Base-by-base conservation (phyloP, 176 grass and related monocot genomes). In the Sorghum bicolor region DNA sequence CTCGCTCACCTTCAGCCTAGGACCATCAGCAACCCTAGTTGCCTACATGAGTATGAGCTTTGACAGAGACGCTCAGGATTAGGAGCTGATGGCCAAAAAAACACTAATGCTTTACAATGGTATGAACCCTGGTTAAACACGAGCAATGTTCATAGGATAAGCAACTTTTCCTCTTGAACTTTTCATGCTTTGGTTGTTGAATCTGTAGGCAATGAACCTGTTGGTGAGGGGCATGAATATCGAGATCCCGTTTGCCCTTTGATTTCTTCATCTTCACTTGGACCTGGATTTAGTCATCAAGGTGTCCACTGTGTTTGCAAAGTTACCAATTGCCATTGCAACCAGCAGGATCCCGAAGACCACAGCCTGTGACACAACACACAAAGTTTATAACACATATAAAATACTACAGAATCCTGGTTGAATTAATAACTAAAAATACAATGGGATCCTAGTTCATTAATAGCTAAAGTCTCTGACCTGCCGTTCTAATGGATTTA, bases 311-410 rank as follows among this genome's bases (percentile, higher is more conserved):
- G 94, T 97, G 78, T 94, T 94, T 55, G 86, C 83, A 32, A 97
- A 97, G 72, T 97, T 97, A 81, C 92, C 94, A 41, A 94, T 89
- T 29, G 94, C 94, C 94, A 97, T 97, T 63, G 92, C 94, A 68
- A 97, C 89, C n/a, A 97, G 72, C 66, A 97, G 87, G 52, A 94
- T 53, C 64, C 94, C 94, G 25, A 92, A 92, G 22, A 90, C 92
- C 67, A 97, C 84, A 40, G 91, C 89, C 94, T 97, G 83, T 3
- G 32, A 73, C 71, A 79, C 2, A 69, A 85, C 68, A 39, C n/a
- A n/a, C 78, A 88, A 25, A 75, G 17, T 2, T 83, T 75, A 76
- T 37, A 17, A 76, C 38, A 78, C 10, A 5, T 81, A 44, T 66
- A 34, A 80, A 81, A 74, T 65, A 61, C 74, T 13, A 38, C 26